phyloP scores from a whole-genome alignment of 2,329 filamentous ascomycete genomes.

The Paracoccidioides brasiliensis region DNA sequence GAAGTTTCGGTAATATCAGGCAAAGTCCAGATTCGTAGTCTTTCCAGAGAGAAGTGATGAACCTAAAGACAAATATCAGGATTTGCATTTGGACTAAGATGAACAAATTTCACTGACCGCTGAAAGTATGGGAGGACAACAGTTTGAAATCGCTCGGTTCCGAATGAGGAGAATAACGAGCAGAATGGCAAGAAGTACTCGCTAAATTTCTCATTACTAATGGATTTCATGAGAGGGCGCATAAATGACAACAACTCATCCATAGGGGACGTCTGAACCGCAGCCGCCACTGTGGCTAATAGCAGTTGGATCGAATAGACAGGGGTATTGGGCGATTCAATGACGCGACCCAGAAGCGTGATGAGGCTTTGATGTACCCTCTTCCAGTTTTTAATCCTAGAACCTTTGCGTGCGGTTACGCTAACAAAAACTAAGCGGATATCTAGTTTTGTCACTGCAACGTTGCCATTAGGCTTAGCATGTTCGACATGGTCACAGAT shows the following conservation, averaged over 20 bases:
- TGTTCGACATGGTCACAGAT: conserved; percentile 41
- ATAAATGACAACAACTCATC: conserved; percentile 63
- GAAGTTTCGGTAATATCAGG: conserved; percentile 52
- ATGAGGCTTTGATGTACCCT: conserved; percentile 45
- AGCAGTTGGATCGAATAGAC: conserved; percentile 21
- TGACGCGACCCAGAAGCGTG: conserved; percentile 36
- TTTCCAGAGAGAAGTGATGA: conserved; percentile 60
- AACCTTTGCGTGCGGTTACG: conserved; percentile 65
- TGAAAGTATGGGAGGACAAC: conserved; percentile 73
- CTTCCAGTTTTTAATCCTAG: conserved; percentile 60
- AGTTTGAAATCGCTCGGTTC: conserved; percentile 59
- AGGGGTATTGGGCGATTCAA: conserved; percentile 15
- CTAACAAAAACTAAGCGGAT: conserved; percentile 45
- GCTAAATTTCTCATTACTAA: conserved; percentile 54
- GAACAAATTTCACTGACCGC: conserved; percentile 37
- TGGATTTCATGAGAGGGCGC: conserved; percentile 48
- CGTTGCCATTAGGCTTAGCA: conserved; percentile 18
- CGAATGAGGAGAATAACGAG: conserved; percentile 62
- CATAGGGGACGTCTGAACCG: conserved; percentile 64
- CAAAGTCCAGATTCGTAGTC: conserved; percentile 56
- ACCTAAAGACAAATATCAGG: conserved; percentile 37
- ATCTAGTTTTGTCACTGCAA: conserved; percentile 27
- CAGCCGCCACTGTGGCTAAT: conserved; percentile 43
- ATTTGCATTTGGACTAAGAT: conserved; percentile 11
- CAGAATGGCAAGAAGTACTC: conserved; percentile 75